These are phyloP conservation scores for Ascodesmis nigricans DNA, from an alignment of 495 filamentous ascomycete species.

Conservation along the genomic window DNA sequence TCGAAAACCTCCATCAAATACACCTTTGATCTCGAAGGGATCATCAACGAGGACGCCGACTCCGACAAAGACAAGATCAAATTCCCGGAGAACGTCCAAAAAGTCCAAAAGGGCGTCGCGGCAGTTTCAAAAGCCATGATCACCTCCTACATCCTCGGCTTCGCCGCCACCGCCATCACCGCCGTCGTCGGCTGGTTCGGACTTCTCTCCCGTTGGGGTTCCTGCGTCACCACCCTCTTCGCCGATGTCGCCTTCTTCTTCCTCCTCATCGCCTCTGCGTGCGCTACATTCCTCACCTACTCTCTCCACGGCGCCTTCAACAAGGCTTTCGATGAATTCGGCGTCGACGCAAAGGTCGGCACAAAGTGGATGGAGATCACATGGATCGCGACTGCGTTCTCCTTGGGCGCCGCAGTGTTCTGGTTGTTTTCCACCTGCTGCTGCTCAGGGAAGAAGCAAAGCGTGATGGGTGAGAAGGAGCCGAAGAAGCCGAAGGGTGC, in stretches of 20 bases:
- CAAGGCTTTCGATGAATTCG: conserved; percentile 38
- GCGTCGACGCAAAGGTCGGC: conserved; percentile 40
- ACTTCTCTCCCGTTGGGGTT: conserved; percentile 45
- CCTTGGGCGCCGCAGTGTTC: conserved; percentile 51
- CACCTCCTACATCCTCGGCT: conserved; percentile 39
- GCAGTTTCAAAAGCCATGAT: conserved; percentile 35
- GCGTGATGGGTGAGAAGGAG: conserved; percentile 14
- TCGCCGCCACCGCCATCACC: conserved; percentile 44
- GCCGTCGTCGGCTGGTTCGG: conserved; percentile 49
- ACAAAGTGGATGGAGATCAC: conserved; percentile 41
- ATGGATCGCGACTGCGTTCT: conserved; percentile 65
- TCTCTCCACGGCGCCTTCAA: conserved; percentile 36
- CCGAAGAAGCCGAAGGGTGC: conserved; percentile 2
- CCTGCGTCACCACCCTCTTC: conserved; percentile 57
- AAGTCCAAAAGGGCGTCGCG: conserved; percentile 47
- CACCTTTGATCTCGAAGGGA: conserved; percentile 29
- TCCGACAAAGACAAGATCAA: conserved; percentile 23
- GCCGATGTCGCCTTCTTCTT: conserved; percentile 40
- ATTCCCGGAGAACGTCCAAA: conserved; percentile 40
- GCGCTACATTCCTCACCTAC: conserved; percentile 42
- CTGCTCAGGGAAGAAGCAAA: conserved; percentile 30
- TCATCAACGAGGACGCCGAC: conserved; percentile 24
- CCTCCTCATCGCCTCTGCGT: conserved; percentile 34
- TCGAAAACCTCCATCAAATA: conserved; percentile 47
- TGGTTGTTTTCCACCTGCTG: conserved; percentile 85